Base-by-base conservation (phyloP, 2,329 filamentous ascomycete genomes). In the Epichloe amarillans region DNA sequence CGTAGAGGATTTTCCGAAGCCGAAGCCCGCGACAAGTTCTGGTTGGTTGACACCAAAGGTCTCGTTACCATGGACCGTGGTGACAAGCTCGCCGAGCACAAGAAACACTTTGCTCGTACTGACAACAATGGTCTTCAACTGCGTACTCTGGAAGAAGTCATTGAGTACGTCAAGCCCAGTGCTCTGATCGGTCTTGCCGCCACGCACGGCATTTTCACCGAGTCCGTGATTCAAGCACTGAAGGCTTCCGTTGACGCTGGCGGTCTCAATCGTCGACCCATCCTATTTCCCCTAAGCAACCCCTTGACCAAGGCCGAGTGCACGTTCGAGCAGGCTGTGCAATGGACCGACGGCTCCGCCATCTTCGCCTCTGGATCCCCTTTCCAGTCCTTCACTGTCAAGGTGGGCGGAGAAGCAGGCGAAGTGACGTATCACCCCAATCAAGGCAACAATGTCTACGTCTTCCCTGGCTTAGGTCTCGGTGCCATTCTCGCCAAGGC, bases 211-310 rank as follows among this genome's bases (percentile, higher is more conserved):
- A 85, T 93, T 59, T 97, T 98, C 75, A 96, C 87, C 58, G 87
- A 93, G 63, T 78, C 85, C 17, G 84, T 95, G 53, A 76, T 98
- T 54, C 80, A 83, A 55, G 78, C 77, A n/a, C 71, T 83, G 55
- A 82, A 83, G 71, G 72, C 72, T 4, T 81, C 78, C 2, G 79
- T 83, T 36, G 79, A 83, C 56, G 70, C 75, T 38, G 76, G 78
- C 47, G 80, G 80, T 47, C 64, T 80, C 58, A 89, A 89, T 67
- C 80, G 89, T 55, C 76, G 81, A 56, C 90, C 93, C 55, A 91
- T 95, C 63, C 84, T 96, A 61, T 97, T 98, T 81, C 91, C 91
- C 91, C 83, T 98, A 42, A 95, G 88, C 69, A 97, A 98, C 73
- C 93, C 93, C 47, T 83, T 90, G 48, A 90, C 85, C 71, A 96